phyloP scores from a whole-genome alignment of 106 monocot species.

The Dioscorea zingiberensis region DNA sequence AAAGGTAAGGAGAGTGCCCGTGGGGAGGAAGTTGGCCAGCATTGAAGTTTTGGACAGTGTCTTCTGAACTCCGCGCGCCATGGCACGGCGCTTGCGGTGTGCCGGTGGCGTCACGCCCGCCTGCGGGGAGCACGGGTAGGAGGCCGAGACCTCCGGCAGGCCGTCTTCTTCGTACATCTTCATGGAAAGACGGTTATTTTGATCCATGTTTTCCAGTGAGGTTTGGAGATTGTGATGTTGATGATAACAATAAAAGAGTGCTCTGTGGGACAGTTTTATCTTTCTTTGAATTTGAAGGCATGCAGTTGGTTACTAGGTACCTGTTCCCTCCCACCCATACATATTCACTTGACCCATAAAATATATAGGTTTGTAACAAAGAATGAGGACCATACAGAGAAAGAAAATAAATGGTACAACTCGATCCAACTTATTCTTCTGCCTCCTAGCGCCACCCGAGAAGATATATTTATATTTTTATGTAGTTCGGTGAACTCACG shows the following conservation, averaged over 20 bases:
- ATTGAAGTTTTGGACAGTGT: conserved; percentile 87
- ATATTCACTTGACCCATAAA: too few species aligned
- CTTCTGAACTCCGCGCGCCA: conserved; percentile 75
- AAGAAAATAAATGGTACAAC: too few species aligned
- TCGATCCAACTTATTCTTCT: too few species aligned
- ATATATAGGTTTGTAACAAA: too few species aligned
- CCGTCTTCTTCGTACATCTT: neutral
- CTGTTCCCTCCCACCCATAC: too few species aligned
- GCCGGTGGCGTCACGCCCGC: neutral
- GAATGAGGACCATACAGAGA: too few species aligned
- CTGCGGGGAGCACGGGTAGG: conserved; percentile 24
- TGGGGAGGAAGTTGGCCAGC: conserved; percentile 92
- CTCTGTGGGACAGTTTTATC: too few species aligned
- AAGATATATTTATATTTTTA: too few species aligned
- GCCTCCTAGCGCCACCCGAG: too few species aligned
- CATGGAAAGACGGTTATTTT: neutral
- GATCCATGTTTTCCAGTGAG: neutral
- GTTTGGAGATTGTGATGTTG: neutral
- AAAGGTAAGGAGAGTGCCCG: conserved; percentile 90
- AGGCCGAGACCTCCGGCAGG: neutral
- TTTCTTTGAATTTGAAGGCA: too few species aligned
- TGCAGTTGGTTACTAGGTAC: too few species aligned
- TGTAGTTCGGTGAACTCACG: conserved; percentile 16
- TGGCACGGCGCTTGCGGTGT: conserved; percentile 24
- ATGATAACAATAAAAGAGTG: too few species aligned